phyloP scores from a whole-genome alignment of 352 stramenopile genomes.

The Pythium rishiriense region DNA sequence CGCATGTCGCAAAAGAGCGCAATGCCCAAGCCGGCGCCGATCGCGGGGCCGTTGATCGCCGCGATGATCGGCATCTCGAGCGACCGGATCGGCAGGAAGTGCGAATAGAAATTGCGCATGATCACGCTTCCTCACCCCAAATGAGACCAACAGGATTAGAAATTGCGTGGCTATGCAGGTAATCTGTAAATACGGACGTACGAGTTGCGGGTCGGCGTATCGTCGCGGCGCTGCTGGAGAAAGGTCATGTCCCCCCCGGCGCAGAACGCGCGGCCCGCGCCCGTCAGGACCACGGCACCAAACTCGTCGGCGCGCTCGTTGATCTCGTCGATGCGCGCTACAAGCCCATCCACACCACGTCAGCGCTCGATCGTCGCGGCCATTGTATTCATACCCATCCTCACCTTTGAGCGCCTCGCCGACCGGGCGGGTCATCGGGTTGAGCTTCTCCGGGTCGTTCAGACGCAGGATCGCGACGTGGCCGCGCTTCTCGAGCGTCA shows the following conservation, averaged over 20 bases:
- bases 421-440: constrained; percentile 87
- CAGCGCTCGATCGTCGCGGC: neutral
- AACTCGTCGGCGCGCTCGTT: constrained; percentile 49
- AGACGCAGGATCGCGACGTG: constrained; percentile 56
- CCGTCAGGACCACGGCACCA: constrained; percentile 74
- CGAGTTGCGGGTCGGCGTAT: constrained; percentile 80
- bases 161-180: neutral
- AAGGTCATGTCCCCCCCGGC: constrained; percentile 87
- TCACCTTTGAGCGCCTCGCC: constrained; percentile 58
- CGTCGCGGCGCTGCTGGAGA: constrained; percentile 51
- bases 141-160: neutral
- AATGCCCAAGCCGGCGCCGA: constrained; percentile 78
- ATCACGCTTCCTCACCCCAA: constrained; percentile 33
- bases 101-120: constrained; percentile 86
- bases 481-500: constrained; percentile 53
- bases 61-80: constrained; percentile 83
- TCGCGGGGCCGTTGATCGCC: constrained; percentile 84
- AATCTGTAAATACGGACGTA: constrained; percentile 2
- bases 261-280: constrained; percentile 79
- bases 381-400: neutral
- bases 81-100: constrained; percentile 77
- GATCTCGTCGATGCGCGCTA: constrained; percentile 52
- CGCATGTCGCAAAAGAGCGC: constrained; percentile 84
- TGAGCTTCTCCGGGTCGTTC: constrained; percentile 82
- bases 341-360: neutral